Conservation (phyloP, 805 yeast species). For the Cyberlindnera galapagoensis region DNA sequence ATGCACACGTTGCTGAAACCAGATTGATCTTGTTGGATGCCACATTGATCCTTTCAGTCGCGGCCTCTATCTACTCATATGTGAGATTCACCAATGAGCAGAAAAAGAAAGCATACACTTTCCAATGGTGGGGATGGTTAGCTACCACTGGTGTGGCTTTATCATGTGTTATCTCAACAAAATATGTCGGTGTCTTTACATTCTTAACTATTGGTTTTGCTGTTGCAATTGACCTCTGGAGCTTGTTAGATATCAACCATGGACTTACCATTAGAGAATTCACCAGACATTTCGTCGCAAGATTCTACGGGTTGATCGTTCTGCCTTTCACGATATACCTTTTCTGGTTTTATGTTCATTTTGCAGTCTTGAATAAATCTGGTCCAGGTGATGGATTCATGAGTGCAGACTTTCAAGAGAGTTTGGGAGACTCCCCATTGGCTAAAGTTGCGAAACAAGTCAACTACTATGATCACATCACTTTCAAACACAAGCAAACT, state of each 20-base stretch:
- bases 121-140: constrained; percentile 86
- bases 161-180: constrained; percentile 90
- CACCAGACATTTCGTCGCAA: constrained; percentile 64
- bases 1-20: constrained; percentile 86
- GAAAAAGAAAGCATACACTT: constrained; percentile 59
- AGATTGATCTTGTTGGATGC: constrained; percentile 90
- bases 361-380: constrained; percentile 69
- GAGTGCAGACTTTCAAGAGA: constrained; percentile 94
- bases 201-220: constrained; percentile 84
- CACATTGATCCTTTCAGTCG: constrained; percentile 77
- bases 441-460: constrained; percentile 66
- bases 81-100: constrained; percentile 68
- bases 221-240: constrained; percentile 84
- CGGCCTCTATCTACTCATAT: constrained; percentile 70
- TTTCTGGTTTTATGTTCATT: constrained; percentile 90
- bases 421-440: constrained; percentile 76
- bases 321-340: constrained; percentile 79
- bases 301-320: constrained; percentile 64
- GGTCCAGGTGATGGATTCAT: constrained; percentile 96
- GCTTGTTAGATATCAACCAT: constrained; percentile 61
- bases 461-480: constrained; percentile 68
- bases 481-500: constrained; percentile 77
- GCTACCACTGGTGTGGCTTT: constrained; percentile 75
- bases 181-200: constrained; percentile 93
- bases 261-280: constrained; percentile 57